Base-by-base conservation (phyloP, 768 basidiomycete species). In the Suillus weaverae region DNA sequence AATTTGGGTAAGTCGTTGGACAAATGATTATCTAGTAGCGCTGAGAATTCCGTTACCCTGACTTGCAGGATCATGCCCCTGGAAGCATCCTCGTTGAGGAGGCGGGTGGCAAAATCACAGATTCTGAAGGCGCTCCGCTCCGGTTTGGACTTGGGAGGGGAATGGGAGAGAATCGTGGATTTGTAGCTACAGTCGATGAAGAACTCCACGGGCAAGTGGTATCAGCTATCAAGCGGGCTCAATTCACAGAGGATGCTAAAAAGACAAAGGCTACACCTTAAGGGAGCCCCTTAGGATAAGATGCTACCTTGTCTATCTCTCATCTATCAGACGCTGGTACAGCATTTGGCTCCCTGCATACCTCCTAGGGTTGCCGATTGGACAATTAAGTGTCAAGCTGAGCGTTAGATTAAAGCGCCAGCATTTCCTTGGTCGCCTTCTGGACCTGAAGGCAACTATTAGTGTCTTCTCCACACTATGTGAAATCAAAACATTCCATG, bases 121-220 rank as follows among this genome's bases (percentile, higher is more conserved):
- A 99, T 74, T 91, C 91, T 57, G 82, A 88, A 50, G 97, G 95
- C 3, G 67, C 84, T 61, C 82, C 84, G 0, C 85, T 99, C 32
- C 84, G 97, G 73, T 98, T 99, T 76, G 90, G 92, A 0, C 80
- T 91, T 2, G 97, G 97, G 3, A 79, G 95, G 65, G 94, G 92
- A 1, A 77, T 99, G 43, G 91, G 89, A 2, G 87, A 86, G 70
- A 99, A 98, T 74, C 89, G 85, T 72, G 97, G 97, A 1, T 85
- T 99, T 26, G 84, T 99, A 8, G 96, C 93, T 38, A 88, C 91
- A 20, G 32, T 54, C 3, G 88, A 89, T 10, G 88, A 85, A 71
- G 88, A 84, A 9, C 81, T 89, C 3, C 94, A 97, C 68, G 71
- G 79, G 0, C 80, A 81, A 35, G 89, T 95, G 2, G 78, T 98